A percentile compares a stretch with the other conserved stretches of the same genome.
Conservation (phyloP, 2,329 filamentous ascomycete genomes). For the Aspergillus sp. region DNA sequence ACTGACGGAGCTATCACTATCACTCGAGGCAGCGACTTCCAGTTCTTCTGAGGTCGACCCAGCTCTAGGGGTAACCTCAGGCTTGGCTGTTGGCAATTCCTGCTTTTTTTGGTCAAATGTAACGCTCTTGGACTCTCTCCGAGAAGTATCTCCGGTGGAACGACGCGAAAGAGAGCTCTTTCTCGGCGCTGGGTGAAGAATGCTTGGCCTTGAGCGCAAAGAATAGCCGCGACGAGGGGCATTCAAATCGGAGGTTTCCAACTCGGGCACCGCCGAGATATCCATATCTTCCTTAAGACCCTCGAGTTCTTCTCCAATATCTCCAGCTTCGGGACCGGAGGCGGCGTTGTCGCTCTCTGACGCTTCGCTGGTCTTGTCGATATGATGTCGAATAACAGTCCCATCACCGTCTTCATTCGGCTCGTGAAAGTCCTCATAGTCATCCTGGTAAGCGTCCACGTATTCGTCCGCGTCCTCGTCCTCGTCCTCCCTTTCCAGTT, state of each 20-base stretch:
- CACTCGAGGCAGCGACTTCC: constrained; percentile 9
- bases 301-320: constrained; percentile 47
- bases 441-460: constrained; percentile 28
- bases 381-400: constrained; percentile 36
- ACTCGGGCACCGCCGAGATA: constrained; percentile 24
- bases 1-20: constrained; percentile 15
- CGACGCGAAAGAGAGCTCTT: constrained; percentile 13
- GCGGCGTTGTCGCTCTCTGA: constrained; percentile 31
- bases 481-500: constrained; percentile 19
- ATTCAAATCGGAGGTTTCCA: constrained; percentile 17
- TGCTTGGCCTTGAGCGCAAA: constrained; percentile 15
- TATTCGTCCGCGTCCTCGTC: constrained; percentile 31
- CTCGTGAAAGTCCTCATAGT: constrained; percentile 25
- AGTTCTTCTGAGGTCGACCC: constrained; percentile 17
- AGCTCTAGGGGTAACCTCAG: constrained; percentile 13
- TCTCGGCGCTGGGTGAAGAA: constrained; percentile 1
- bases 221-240: constrained; percentile 7
- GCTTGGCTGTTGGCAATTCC: constrained; percentile 11
- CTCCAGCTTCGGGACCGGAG: constrained; percentile 36
- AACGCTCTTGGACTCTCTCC: constrained; percentile 34
- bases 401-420: constrained; percentile 30
- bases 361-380: constrained; percentile 28
- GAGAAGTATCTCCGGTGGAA: constrained; percentile 22
- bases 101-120: constrained; percentile 27
- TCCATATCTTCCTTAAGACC: constrained; percentile 46